Base-by-base conservation (phyloP, 2,329 filamentous ascomycete genomes). In the Cryoendolithus antarcticus region DNA sequence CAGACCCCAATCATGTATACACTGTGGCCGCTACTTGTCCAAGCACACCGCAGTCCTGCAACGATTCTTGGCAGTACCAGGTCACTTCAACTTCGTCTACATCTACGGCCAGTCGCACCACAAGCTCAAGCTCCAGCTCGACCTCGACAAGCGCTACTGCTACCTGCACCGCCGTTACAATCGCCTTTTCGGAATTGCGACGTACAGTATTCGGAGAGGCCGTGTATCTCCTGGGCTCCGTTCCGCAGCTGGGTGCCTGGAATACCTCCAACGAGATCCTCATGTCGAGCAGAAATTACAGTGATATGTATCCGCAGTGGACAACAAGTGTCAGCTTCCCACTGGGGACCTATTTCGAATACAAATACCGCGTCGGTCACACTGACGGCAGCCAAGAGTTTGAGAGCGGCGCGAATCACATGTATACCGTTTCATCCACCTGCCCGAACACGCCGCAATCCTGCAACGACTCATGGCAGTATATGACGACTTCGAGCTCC, bases 321-420 rank as follows among this genome's bases (percentile, higher is more conserved):
- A 27, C 24, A 6, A 66, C 58, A 0, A 71, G 70, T 0, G 53
- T 84, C 15, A 62, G 60, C 1, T 57, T 86, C 9, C 58, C 65
- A 0, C 65, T 74, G 0, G 79, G 78, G 1, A 63, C 65, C 34
- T 60, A 57, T 2, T 62, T 85, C 32, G 36, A 48, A 35, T 47
- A 54, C 41, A 84, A 85, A 63, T 86, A 74, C 53, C 70, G 84
- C 48, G 71, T 72, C 35, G 67, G 24, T 27, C 24, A 27, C 24
- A 6, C 24, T 4, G 24, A 27, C 24, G 24, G 24, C 24, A 27
- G 24, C 7, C 24, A 27, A 27, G 24, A 27, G 24, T 27, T 27
- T 4, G 24, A 27, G 24, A 27, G 24, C 7, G 24, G 24, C 4
- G 24, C 24, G 24, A 27, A 27, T 27, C 24, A 27, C 7, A 27